Percentiles rank a stretch among this genome's conserved stretches.
Evolutionary conservation across 1,284 basidiomycete species (phyloP).

Genomic region (Puccinia horiana): DNA sequence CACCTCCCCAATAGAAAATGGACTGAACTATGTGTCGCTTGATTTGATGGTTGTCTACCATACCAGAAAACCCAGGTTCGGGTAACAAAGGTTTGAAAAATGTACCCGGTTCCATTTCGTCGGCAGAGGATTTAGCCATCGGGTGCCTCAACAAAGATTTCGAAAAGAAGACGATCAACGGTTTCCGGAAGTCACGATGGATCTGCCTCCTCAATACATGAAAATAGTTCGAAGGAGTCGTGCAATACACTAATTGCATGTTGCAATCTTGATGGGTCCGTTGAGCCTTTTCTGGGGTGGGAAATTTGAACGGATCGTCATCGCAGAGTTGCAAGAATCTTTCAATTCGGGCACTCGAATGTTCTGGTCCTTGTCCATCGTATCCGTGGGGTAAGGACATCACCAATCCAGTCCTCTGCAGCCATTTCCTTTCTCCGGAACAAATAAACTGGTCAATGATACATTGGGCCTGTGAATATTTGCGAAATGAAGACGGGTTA

Average conservation of each 20-base stretch:
- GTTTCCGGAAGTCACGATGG: constrained; percentile 94
- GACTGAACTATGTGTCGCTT: constrained; percentile 75
- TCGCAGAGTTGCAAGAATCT: constrained; percentile 97
- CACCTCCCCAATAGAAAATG: neutral
- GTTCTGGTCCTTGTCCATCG: constrained; percentile 98
- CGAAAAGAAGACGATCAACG: constrained; percentile 77
- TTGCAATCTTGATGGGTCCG: constrained; percentile 98
- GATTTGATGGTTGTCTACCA: constrained; percentile 81
- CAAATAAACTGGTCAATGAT: constrained; percentile 99
- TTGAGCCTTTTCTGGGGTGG: constrained; percentile 82
- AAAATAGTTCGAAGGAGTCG: constrained; percentile 60
- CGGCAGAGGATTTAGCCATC: constrained; percentile 77
- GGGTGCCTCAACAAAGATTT: constrained; percentile 85
- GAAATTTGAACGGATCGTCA: constrained; percentile 85
- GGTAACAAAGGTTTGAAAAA: constrained; percentile 91
- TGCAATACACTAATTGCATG: constrained; percentile 97
- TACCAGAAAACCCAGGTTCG: constrained; percentile 71
- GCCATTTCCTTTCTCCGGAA: constrained; percentile 96
- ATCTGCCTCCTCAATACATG: constrained; percentile 92
- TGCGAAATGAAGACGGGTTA: neutral
- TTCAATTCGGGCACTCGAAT: constrained; percentile 93
- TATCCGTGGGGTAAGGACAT: constrained; percentile 87
- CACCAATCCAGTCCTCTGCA: constrained; percentile 90
- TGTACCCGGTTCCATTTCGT: constrained; percentile 85
- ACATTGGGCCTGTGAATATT: constrained; percentile 69